Evolutionary conservation across 257 asterid species (phyloP), one percentile per base, ranked within the genome.

Genomic region (Leptodermis oblonga): DNA sequence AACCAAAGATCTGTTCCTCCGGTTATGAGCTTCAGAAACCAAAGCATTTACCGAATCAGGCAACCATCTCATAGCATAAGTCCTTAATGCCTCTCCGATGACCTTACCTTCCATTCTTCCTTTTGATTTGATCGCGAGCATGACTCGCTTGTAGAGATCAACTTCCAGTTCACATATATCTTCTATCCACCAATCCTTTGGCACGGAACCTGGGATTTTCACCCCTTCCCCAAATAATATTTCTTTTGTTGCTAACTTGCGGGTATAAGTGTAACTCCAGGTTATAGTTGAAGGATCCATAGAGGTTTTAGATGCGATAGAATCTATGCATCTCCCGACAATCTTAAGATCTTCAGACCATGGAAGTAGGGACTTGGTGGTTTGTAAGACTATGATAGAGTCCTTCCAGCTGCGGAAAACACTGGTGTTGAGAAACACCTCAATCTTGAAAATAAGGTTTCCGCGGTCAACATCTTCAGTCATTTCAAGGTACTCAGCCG

Each of bases 161-260:
- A 90, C 83, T 63, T 92, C 97, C 74, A 92, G 65, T 39, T 90
- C 97, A 36, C 97, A 92, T 71, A 90, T 77, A 77, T 92, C 97
- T 80, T 92, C 97, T 15, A 85, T 72, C 98, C 98, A 92, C 98
- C 98, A 92, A 71, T 90, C 98, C 74, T 71, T 92, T 0, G 97
- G 91, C 71, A 86, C 86, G 0, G 79, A 62, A n/a, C 74, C 85
- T 0, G 85, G 77, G 37, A 81, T 74, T 70, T 78, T 85, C 28
- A 72, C 26, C 58, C 81, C 84, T 54, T 62, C 70, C 70, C 76
- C 87, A 25, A 79, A 83, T 34, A 77, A 80, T 76, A 81, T 79
- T 51, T 85, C 89, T 3, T 85, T 68, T 25, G 81, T 77, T 9
- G 87, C 80, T 39, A 73, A 23, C 65, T 82, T 90, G 74, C 93